Conservation (phyloP, 768 basidiomycete genomes). For the Tulasnella sp. region DNA sequence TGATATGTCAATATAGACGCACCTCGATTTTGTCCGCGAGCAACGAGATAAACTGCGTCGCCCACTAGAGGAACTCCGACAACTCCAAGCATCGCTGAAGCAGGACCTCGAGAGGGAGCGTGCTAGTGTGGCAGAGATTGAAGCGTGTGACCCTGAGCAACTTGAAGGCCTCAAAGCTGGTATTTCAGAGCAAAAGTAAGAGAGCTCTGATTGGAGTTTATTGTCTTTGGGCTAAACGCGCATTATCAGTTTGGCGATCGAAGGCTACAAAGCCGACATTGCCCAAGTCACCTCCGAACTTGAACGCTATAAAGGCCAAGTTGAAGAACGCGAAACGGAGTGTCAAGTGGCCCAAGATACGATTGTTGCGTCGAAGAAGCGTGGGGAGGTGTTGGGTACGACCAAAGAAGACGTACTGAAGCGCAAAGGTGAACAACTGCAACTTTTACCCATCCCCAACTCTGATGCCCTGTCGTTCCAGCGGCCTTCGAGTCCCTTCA, state of each 20-base stretch:
- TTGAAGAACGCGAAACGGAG: conserved; percentile 8
- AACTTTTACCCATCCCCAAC: not conserved
- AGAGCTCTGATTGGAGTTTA: not conserved
- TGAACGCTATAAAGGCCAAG: not conserved
- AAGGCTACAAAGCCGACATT: conserved; percentile 14
- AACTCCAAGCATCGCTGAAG: not conserved
- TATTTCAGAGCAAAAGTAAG: conserved; percentile 14
- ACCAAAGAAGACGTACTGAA: conserved; percentile 7
- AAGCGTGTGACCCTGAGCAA: conserved; percentile 9
- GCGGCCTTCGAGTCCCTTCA: not conserved
- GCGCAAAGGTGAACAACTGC: not conserved
- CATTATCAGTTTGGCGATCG: conserved; percentile 8
- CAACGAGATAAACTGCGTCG: conserved; percentile 3
- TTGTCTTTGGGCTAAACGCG: not conserved
- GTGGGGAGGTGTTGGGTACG: conserved; percentile 11
- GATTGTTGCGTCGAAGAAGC: not conserved
- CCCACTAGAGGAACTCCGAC: conserved; percentile 5
- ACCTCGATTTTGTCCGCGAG: not conserved
- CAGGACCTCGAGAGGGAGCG: conserved; percentile 9
- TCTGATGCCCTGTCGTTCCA: not conserved
- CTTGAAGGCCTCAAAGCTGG: conserved; percentile 8
- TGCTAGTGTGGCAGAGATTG: conserved; percentile 5
- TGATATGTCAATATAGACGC: not conserved
- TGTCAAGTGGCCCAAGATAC: conserved; percentile 4
- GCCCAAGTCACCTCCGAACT: conserved; percentile 3